A percentile compares a stretch with the other conserved stretches of the same genome.
Conservation (phyloP, 2,329 filamentous ascomycete species). For the Epichloe typhina region DNA sequence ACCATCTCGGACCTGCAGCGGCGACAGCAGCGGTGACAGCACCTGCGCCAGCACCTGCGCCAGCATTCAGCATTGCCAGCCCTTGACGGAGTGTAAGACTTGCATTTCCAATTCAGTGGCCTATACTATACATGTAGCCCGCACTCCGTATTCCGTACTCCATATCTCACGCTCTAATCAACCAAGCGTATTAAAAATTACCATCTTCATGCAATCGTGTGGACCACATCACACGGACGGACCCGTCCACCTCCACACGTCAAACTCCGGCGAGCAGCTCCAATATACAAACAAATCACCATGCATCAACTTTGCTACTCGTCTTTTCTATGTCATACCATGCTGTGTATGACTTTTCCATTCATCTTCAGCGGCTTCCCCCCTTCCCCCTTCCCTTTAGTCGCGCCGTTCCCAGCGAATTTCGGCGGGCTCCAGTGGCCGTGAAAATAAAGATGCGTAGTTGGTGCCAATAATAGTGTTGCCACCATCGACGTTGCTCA, state of each 20-base stretch:
- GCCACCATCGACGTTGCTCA: slow-evolving; percentile 61
- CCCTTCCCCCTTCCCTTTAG: slow-evolving; percentile 9
- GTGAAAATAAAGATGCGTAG: slow-evolving; percentile 59
- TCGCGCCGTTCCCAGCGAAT: slow-evolving; percentile 65
- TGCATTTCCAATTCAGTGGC: not conserved
- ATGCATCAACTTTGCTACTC: not conserved
- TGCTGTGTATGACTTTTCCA: not conserved
- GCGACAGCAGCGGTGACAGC: not conserved
- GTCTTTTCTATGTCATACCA: not conserved
- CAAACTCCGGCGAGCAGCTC: slow-evolving; percentile 4
- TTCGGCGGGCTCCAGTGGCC: slow-evolving; percentile 55
- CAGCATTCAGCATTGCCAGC: too few species aligned
- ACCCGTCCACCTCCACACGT: not conserved
- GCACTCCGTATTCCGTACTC: not conserved
- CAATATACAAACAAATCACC: not conserved
- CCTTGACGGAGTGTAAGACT: not conserved
- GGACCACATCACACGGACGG: not conserved
- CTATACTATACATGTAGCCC: not conserved
- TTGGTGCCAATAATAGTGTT: slow-evolving; percentile 55
- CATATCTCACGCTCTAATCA: not conserved
- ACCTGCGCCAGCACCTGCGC: not conserved
- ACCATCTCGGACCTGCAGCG: not conserved
- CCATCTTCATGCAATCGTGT: not conserved
- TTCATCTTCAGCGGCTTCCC: not conserved
- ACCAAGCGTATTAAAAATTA: slow-evolving; percentile 4